A percentile compares a stretch with the other conserved stretches of the same genome.
phyloP scores from a whole-genome alignment of 192 early-diverging fungal species.

The Rhizophagus clarus region DNA sequence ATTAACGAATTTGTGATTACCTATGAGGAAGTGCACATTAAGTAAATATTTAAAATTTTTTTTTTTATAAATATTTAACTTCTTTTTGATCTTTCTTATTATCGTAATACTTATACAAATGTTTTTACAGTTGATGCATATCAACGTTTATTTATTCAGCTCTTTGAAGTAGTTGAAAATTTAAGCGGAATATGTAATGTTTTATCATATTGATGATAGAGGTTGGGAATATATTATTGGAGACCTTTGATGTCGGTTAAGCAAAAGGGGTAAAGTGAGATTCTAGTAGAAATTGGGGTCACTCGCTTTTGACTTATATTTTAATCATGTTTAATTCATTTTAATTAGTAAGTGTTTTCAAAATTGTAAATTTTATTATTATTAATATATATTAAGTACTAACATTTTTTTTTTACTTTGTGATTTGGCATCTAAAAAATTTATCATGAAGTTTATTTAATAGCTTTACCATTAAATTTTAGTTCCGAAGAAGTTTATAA shows the following conservation, averaged over 20 bases:
- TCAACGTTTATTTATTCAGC: not conserved
- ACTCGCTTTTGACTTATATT: slow-evolving; percentile 13
- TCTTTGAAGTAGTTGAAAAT: not conserved
- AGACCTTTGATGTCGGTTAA: not conserved
- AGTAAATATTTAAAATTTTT: no score
- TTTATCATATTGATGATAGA: slow-evolving; percentile 4
- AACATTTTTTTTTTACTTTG: no score
- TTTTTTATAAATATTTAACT: not conserved
- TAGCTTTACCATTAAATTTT: no score
- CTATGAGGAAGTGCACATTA: no score
- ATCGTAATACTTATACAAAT: slow-evolving; percentile 7
- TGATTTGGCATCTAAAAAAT: no score
- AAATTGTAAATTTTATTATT: no score
- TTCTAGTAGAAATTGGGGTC: not conserved
- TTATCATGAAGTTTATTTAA: no score
- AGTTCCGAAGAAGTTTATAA: no score
- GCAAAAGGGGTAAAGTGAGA: not conserved
- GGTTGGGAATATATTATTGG: not conserved
- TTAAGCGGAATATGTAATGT: not conserved
- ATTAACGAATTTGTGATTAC: no score
- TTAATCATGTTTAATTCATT: slow-evolving; percentile 2
- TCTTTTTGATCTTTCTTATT: not conserved
- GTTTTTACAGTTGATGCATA: not conserved
- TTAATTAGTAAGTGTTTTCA: slow-evolving; percentile 4
- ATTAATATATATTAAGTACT: no score